Conservation (phyloP, 1,284 basidiomycete species). For the Fistulinella staudtii region DNA sequence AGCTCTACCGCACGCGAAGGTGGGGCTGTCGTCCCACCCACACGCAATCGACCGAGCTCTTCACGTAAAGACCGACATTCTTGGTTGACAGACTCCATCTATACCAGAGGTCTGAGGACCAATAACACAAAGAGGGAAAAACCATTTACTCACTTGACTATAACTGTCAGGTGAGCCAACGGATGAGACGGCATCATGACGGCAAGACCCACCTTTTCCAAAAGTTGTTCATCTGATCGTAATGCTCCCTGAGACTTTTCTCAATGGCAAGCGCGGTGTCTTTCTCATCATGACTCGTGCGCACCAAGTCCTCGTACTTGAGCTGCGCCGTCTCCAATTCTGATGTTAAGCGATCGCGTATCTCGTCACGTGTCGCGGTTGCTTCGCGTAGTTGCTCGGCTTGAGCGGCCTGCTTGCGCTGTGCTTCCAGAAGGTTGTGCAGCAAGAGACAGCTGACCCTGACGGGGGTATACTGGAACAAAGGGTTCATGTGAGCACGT, state of each 20-base stretch:
- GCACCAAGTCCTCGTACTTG: constrained; percentile 26
- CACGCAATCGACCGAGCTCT: constrained; percentile 23
- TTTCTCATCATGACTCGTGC: constrained; percentile 34
- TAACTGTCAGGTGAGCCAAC: constrained; percentile 14
- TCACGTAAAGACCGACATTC: constrained; percentile 32
- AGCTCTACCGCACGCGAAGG: constrained; percentile 27
- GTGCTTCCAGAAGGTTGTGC: constrained; percentile 31
- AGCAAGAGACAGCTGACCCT: constrained; percentile 32
- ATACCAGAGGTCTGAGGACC: constrained; percentile 8
- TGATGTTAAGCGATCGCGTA: constrained; percentile 26
- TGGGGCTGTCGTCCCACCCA: constrained; percentile 12
- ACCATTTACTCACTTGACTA: constrained; percentile 38
- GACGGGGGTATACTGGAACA: constrained; percentile 29
- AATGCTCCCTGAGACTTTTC: constrained; percentile 35
- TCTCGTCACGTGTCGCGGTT: constrained; percentile 25
- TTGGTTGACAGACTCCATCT: constrained; percentile 35
- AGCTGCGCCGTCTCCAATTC: constrained; percentile 26
- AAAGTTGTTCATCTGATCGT: constrained; percentile 33
- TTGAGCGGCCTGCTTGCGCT: constrained; percentile 27
- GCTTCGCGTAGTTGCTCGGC: constrained; percentile 28
- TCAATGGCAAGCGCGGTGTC: constrained; percentile 35
- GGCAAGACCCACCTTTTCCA: constrained; percentile 36
- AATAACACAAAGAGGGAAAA: not conserved
- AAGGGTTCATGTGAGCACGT: constrained; percentile 1
- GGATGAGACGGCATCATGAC: constrained; percentile 6